Conservation (phyloP, 1,284 basidiomycete genomes). For the Rhizoctonia solani region DNA sequence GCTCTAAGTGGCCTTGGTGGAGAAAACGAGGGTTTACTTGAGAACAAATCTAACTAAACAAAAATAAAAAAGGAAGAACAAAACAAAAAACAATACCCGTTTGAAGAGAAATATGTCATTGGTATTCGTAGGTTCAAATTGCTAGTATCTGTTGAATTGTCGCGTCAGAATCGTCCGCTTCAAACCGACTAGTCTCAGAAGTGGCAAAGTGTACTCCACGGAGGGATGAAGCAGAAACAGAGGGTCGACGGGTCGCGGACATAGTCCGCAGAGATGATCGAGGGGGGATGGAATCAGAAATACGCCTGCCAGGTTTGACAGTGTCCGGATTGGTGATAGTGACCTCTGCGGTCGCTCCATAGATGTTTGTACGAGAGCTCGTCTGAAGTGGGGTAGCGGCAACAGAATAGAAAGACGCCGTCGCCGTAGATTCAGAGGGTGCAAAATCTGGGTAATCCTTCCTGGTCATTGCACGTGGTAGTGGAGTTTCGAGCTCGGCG, state of each 20-base stretch:
- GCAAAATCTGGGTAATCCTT: background rate
- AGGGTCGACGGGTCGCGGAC: background rate
- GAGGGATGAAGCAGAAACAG: constrained; percentile 3
- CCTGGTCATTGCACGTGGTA: constrained; percentile 18
- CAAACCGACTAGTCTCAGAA: constrained; percentile 6
- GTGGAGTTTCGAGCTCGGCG: constrained; percentile 17
- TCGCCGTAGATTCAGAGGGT: constrained; percentile 8
- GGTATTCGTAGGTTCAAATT: too few species aligned
- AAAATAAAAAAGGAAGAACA: too few species aligned
- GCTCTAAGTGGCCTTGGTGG: too few species aligned
- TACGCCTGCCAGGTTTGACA: constrained; percentile 2
- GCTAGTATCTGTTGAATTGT: background rate
- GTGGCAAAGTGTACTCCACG: constrained; percentile 29
- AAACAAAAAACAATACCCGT: too few species aligned
- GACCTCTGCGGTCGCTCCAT: background rate
- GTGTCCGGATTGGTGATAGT: constrained; percentile 8
- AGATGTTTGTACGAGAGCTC: constrained; percentile 24
- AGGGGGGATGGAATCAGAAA: background rate
- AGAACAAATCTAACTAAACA: too few species aligned
- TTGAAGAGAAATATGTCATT: too few species aligned
- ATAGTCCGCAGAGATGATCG: constrained; percentile 9
- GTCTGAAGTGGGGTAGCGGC: constrained; percentile 9
- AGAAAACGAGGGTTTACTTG: too few species aligned
- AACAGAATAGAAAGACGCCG: constrained; percentile 15
- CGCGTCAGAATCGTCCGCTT: background rate